Conservation (phyloP, 495 filamentous ascomycete genomes). For the Jackrogersella multiformis region DNA sequence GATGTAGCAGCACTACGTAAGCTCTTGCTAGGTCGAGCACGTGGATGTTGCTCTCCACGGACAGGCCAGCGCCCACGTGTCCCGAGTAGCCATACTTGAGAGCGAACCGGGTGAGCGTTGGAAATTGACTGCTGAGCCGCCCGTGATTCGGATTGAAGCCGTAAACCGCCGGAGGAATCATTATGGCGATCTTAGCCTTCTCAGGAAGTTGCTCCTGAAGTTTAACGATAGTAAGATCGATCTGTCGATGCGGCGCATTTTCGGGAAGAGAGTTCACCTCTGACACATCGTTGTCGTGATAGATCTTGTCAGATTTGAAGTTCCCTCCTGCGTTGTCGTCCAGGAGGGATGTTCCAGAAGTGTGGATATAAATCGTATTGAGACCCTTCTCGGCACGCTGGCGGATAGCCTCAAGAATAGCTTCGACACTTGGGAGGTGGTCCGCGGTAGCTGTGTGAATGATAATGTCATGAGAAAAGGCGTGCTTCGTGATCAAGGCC, state of each 20-base stretch:
- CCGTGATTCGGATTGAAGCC: constrained; percentile 60
- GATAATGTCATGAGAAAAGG: constrained; percentile 44
- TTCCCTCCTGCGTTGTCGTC: constrained; percentile 32
- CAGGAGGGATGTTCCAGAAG: constrained; percentile 45
- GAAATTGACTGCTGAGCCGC: constrained; percentile 70
- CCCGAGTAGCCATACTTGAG: constrained; percentile 70
- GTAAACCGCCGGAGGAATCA: constrained; percentile 82
- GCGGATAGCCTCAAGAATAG: constrained; percentile 48
- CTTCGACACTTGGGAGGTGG: constrained; percentile 47
- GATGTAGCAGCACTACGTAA: constrained; percentile 63
- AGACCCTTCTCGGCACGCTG: constrained; percentile 42
- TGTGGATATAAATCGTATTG: constrained; percentile 53
- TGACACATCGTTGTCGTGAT: constrained; percentile 44
- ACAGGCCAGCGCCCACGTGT: constrained; percentile 69
- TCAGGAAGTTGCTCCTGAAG: constrained; percentile 43
- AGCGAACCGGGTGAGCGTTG: constrained; percentile 61
- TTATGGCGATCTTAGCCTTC: constrained; percentile 69
- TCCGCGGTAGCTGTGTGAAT: constrained; percentile 54
- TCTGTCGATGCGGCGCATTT: constrained; percentile 50
- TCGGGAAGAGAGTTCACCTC: constrained; percentile 50
- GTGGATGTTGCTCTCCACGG: constrained; percentile 76
- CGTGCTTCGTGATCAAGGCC: constrained; percentile 46
- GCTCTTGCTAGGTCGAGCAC: constrained; percentile 74
- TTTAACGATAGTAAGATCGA: constrained; percentile 53
- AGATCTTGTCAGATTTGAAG: constrained; percentile 47